Evolutionary conservation across 2,329 filamentous ascomycete species (phyloP).

Genomic region (Diaporthe caulivora): DNA sequence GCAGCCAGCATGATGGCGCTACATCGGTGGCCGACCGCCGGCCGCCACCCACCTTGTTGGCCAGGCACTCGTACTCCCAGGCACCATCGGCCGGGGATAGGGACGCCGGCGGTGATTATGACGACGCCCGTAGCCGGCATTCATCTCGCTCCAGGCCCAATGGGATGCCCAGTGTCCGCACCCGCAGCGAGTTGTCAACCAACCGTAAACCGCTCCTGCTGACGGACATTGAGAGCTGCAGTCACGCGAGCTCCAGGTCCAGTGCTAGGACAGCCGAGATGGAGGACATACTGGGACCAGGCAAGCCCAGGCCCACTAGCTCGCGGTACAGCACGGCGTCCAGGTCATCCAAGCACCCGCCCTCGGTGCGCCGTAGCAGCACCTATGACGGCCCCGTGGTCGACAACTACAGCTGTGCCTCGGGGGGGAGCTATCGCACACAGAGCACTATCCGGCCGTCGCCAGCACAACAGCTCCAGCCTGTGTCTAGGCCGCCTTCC

Average conservation of each 20-base stretch:
- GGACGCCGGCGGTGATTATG: slow-evolving; percentile 53
- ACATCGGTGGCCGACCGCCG: slow-evolving; percentile 48
- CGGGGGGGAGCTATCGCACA: slow-evolving; percentile 55
- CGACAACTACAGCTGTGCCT: slow-evolving; percentile 60
- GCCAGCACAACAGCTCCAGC: slow-evolving; percentile 41
- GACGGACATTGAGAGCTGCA: slow-evolving; percentile 56
- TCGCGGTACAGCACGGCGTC: slow-evolving; percentile 41
- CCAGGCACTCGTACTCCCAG: slow-evolving; percentile 50
- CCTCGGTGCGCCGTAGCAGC: slow-evolving; percentile 42
- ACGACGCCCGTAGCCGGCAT: slow-evolving; percentile 56
- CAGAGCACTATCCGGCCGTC: slow-evolving; percentile 50
- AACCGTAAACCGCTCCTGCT: slow-evolving; percentile 54
- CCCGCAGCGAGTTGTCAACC: slow-evolving; percentile 56
- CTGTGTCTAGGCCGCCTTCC: slow-evolving; percentile 44
- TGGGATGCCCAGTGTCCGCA: slow-evolving; percentile 49
- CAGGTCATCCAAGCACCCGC: slow-evolving; percentile 28
- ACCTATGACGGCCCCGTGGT: slow-evolving; percentile 44
- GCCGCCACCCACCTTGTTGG: slow-evolving; percentile 45
- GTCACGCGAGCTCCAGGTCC: slow-evolving; percentile 54
- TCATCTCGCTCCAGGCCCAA: slow-evolving; percentile 52
- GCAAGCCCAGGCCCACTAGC: slow-evolving; percentile 42
- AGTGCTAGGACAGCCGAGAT: slow-evolving; percentile 45
- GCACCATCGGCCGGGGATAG: slow-evolving; percentile 45
- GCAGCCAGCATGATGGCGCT: slow-evolving; percentile 51
- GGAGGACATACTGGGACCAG: slow-evolving; percentile 13